Percentiles rank a stretch among this genome's conserved stretches.
These are phyloP conservation scores for Vaccinium corymbosum DNA, from an alignment of 148 eudicot species.

Conservation along the genomic window DNA sequence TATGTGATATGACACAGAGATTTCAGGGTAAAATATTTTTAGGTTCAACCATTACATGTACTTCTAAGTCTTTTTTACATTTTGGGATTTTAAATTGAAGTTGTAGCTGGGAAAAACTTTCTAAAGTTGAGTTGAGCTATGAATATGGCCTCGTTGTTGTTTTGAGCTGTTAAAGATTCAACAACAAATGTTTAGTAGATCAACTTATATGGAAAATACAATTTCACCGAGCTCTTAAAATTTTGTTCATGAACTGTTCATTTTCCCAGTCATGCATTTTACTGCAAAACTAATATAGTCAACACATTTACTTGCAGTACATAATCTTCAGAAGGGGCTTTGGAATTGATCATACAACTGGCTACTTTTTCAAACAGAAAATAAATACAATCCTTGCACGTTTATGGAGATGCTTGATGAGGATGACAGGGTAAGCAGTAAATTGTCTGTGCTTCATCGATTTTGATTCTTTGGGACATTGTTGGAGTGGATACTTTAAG, in stretches of 20 bases:
- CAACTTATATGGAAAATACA: neutral
- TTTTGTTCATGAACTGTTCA: neutral
- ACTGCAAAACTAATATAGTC: neutral
- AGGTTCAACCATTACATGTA: neutral
- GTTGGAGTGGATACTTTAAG: neutral
- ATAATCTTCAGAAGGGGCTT: slow-evolving; percentile 38
- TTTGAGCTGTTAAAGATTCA: neutral
- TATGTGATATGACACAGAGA: neutral
- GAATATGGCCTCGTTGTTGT: neutral
- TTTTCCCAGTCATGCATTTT: neutral
- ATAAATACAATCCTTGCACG: slow-evolving; percentile 30
- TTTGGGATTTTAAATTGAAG: neutral
- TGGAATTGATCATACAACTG: slow-evolving; percentile 36
- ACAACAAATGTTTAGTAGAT: neutral
- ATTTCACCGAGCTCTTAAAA: neutral
- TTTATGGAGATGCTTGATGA: slow-evolving; percentile 29
- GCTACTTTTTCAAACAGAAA: slow-evolving; percentile 32
- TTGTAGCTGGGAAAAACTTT: neutral
- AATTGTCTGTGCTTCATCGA: neutral
- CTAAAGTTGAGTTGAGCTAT: neutral
- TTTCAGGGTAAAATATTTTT: neutral
- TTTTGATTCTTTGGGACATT: neutral
- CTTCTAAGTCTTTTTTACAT: neutral
- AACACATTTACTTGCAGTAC: slow-evolving; percentile 21
- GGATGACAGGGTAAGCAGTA: slow-evolving; percentile 32